These are phyloP conservation scores for Emergomyces pasteurianus DNA, from an alignment of 2,329 filamentous ascomycete species.

Conservation along the genomic window DNA sequence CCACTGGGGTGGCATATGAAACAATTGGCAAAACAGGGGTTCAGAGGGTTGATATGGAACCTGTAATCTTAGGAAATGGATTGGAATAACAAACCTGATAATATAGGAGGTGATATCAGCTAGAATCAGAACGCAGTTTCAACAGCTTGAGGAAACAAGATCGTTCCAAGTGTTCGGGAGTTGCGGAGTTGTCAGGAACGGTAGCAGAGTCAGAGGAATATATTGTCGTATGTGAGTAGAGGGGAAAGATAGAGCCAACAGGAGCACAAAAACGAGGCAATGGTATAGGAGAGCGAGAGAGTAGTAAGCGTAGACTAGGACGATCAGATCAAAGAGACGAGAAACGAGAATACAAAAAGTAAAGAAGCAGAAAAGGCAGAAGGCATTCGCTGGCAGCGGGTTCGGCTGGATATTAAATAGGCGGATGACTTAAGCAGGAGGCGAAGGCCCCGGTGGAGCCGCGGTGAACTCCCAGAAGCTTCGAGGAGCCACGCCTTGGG, in stretches of 20 bases:
- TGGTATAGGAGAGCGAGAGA: background rate
- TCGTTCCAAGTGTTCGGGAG: background rate
- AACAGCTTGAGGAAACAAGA: background rate
- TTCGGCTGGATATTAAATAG: background rate
- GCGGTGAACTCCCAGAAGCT: slow-evolving; percentile 5
- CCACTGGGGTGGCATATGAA: background rate
- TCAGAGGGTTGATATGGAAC: background rate
- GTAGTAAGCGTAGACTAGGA: background rate
- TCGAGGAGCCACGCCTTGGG: background rate
- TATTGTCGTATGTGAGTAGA: background rate
- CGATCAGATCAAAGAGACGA: background rate
- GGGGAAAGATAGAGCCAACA: background rate
- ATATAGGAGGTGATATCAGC: background rate
- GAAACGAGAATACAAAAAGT: background rate
- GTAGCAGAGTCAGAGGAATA: background rate
- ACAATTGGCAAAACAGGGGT: background rate
- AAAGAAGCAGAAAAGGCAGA: background rate
- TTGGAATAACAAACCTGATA: background rate
- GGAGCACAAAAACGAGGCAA: too few relatives aligned
- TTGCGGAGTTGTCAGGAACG: background rate
- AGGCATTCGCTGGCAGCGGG: background rate
- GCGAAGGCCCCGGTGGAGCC: background rate
- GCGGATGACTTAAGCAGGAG: slow-evolving; percentile 1
- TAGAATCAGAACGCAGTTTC: background rate
- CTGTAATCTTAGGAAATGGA: background rate